Conservation (phyloP, 1,284 basidiomycete genomes). For the Malassezia sp. region DNA sequence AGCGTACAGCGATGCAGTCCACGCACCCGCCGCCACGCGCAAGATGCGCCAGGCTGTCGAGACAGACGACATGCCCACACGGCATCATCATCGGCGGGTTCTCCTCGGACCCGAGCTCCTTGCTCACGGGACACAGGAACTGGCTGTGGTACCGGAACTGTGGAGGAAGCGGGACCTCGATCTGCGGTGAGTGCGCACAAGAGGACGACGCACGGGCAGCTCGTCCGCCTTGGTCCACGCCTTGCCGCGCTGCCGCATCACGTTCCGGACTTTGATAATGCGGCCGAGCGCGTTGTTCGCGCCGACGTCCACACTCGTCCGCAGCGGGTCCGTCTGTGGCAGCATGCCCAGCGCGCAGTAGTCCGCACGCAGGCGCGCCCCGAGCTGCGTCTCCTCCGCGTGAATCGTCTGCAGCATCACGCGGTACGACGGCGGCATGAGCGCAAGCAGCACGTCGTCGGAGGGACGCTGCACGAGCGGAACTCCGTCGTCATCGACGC, state of each 20-base stretch:
- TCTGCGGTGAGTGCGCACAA: slow-evolving; percentile 52
- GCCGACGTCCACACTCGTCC: slow-evolving; percentile 78
- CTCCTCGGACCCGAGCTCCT: slow-evolving; percentile 80
- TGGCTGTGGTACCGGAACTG: slow-evolving; percentile 82
- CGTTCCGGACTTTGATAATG: slow-evolving; percentile 80
- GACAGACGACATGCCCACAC: slow-evolving; percentile 61
- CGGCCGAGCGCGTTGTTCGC: slow-evolving; percentile 73
- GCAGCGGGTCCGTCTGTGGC: slow-evolving; percentile 73
- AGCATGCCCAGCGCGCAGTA: slow-evolving; percentile 76
- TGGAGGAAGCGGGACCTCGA: slow-evolving; percentile 74
- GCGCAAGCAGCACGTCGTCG: slow-evolving; percentile 16
- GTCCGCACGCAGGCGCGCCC: slow-evolving; percentile 71
- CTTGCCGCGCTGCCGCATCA: slow-evolving; percentile 80
- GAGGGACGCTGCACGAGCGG: not conserved
- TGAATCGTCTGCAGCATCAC: slow-evolving; percentile 22
- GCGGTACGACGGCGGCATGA: slow-evolving; percentile 27
- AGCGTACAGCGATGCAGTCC: no score
- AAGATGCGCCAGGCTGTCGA: slow-evolving; percentile 29
- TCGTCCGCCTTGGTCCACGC: slow-evolving; percentile 83
- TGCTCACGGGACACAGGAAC: slow-evolving; percentile 93
- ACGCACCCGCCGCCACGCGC: no score
- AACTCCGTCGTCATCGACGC: slow-evolving; percentile 1
- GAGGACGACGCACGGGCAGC: slow-evolving; percentile 68
- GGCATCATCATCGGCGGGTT: slow-evolving; percentile 97
- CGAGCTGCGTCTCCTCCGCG: slow-evolving; percentile 58